Percentiles rank a stretch among this genome's conserved stretches.
These are phyloP conservation scores for Nelumbo lutea DNA, from an alignment of 164 flowering plant genomes.

Conservation along the genomic window DNA sequence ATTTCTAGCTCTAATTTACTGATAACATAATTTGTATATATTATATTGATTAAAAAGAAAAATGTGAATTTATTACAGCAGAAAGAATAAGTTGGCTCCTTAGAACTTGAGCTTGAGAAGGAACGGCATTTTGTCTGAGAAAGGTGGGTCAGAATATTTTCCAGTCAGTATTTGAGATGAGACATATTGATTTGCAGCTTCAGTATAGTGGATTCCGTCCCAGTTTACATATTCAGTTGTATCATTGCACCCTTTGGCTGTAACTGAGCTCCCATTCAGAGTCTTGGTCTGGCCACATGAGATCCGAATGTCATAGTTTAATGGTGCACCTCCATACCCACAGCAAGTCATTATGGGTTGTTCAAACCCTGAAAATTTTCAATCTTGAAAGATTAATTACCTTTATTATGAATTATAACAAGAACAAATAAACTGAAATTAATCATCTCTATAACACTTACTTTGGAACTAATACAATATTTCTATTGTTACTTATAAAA, in stretches of 20 bases:
- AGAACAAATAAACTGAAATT: neutral
- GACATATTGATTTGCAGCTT: constrained; percentile 69
- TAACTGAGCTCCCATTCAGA: constrained; percentile 56
- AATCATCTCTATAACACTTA: neutral
- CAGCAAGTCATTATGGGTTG: constrained; percentile 69
- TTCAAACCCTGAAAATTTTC: constrained; percentile 56
- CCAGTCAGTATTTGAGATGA: constrained; percentile 71
- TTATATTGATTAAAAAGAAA: constrained; percentile 5
- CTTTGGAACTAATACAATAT: no score
- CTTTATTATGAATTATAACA: neutral
- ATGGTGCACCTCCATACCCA: constrained; percentile 75
- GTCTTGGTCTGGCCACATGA: constrained; percentile 61
- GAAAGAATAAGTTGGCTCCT: constrained; percentile 3
- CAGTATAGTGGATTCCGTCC: constrained; percentile 91
- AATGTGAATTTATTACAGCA: neutral
- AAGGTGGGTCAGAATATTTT: constrained; percentile 70
- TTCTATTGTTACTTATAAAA: no score
- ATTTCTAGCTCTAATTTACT: neutral
- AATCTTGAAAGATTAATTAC: neutral
- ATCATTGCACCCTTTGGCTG: constrained; percentile 54
- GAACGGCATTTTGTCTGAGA: constrained; percentile 53
- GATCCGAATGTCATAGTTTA: constrained; percentile 58
- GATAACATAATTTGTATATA: neutral
- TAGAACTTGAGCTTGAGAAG: constrained; percentile 49
- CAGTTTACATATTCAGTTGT: constrained; percentile 60